Evolutionary conservation across 83 land plant species (phyloP).

Genomic region (Picea abies): DNA sequence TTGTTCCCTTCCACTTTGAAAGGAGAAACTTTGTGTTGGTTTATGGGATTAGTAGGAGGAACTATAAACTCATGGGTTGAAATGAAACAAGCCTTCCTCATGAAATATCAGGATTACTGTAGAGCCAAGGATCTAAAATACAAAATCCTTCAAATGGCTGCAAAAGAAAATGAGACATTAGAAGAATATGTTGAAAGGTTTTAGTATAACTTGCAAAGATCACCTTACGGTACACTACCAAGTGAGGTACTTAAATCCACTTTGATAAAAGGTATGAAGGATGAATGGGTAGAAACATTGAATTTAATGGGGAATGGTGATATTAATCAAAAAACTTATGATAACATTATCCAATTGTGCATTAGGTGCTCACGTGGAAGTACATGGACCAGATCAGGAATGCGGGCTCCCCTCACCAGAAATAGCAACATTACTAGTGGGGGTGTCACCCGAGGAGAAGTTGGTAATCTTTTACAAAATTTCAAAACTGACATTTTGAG

Average conservation of each 20-base stretch:
- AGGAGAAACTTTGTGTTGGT: neutral
- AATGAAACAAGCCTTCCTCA: neutral
- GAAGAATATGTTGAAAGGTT: neutral
- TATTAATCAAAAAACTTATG: too few relatives aligned
- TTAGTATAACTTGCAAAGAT: neutral
- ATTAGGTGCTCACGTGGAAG: too few relatives aligned
- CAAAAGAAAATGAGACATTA: neutral
- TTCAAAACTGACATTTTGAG: too few relatives aligned
- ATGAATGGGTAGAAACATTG: neutral
- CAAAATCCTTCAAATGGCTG: too few relatives aligned
- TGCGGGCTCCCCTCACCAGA: too few relatives aligned
- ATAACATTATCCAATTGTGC: too few relatives aligned
- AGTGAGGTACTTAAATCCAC: too few relatives aligned
- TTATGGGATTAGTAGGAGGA: neutral
- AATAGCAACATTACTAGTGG: too few relatives aligned
- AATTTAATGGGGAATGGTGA: neutral
- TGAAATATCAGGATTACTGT: neutral
- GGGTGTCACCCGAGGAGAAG: too few relatives aligned
- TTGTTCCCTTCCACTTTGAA: neutral
- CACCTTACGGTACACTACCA: neutral
- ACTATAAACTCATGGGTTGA: neutral
- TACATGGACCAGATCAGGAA: too few relatives aligned
- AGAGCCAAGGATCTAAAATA: neutral
- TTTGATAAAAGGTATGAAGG: neutral
- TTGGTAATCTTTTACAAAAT: too few relatives aligned